Evolutionary conservation across 139 green algal species (phyloP).

Genomic region (Monoraphidium neglectum): DNA sequence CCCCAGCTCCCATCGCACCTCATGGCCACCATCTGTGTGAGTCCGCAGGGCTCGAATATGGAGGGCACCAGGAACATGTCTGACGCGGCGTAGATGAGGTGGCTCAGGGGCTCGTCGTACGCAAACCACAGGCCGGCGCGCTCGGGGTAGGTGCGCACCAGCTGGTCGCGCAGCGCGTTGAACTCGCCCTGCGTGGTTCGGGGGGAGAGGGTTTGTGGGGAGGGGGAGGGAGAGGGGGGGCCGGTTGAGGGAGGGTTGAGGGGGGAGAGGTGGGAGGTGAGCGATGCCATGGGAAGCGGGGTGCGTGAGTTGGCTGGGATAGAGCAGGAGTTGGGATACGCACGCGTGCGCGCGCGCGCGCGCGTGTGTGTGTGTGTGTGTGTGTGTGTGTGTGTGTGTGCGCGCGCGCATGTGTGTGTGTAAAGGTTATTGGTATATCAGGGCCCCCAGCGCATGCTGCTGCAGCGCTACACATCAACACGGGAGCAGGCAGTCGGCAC

Average conservation of each 20-base stretch:
- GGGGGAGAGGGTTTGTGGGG: no score
- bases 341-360: no score
- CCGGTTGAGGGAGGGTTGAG: no score
- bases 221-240: not conserved
- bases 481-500: no score
- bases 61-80: conserved; percentile 97
- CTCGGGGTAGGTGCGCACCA: conserved; percentile 78
- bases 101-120: conserved; percentile 96
- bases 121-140: conserved; percentile 73
- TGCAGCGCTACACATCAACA: no score
- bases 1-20: conserved; percentile 2
- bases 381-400: not conserved
- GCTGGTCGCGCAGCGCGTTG: conserved; percentile 69
- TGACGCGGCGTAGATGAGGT: conserved; percentile 88
- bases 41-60: conserved; percentile 94
- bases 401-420: not conserved
- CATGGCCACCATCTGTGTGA: conserved; percentile 80
- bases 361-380: not conserved
- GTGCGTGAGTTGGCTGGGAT: not conserved
- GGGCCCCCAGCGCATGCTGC: no score
- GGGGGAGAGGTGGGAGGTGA: not conserved
- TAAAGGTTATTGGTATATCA: no score
- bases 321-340: not conserved
- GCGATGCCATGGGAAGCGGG: no score
- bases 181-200: conserved; percentile 76